Evolutionary conservation across 768 basidiomycete genomes (phyloP).

Genomic region (Cyathus striatus): DNA sequence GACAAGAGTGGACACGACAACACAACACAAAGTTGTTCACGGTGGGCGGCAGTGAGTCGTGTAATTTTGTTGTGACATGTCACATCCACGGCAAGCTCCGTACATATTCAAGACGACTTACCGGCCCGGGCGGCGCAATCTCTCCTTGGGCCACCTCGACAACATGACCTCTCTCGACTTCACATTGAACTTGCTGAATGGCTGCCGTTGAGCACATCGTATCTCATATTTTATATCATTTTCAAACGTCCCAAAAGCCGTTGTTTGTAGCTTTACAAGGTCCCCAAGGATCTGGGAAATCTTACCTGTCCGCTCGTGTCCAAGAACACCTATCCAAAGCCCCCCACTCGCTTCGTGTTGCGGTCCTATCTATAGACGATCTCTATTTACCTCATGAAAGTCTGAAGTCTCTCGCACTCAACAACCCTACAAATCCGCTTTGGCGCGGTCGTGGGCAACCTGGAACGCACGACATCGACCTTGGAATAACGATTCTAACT

Average conservation of each 20-base stretch:
- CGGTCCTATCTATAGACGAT: constrained; percentile 76
- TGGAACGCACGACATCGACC: constrained; percentile 81
- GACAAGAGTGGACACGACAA: no score
- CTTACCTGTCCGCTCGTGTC: constrained; percentile 65
- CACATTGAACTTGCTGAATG: constrained; percentile 15
- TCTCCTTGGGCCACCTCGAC: no score
- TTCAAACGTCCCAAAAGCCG: constrained; percentile 31
- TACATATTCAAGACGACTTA: no score
- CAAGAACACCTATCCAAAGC: constrained; percentile 32
- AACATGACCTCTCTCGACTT: no score
- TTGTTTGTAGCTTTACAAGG: constrained; percentile 88
- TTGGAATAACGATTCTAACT: constrained; percentile 52
- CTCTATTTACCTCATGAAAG: constrained; percentile 74
- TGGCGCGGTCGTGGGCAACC: constrained; percentile 87
- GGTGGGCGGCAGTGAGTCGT: no score
- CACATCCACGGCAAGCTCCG: no score
- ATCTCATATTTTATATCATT: constrained; percentile 22
- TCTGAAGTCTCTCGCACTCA: constrained; percentile 48
- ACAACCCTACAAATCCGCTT: constrained; percentile 57
- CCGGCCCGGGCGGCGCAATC: no score
- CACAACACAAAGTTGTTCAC: no score
- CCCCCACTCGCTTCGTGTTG: constrained; percentile 50
- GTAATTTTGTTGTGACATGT: no score
- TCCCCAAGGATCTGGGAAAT: constrained; percentile 93
- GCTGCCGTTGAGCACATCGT: constrained; percentile 30